Evolutionary conservation across 2,329 filamentous ascomycete genomes (phyloP).

Genomic region (Claviceps digitariae): DNA sequence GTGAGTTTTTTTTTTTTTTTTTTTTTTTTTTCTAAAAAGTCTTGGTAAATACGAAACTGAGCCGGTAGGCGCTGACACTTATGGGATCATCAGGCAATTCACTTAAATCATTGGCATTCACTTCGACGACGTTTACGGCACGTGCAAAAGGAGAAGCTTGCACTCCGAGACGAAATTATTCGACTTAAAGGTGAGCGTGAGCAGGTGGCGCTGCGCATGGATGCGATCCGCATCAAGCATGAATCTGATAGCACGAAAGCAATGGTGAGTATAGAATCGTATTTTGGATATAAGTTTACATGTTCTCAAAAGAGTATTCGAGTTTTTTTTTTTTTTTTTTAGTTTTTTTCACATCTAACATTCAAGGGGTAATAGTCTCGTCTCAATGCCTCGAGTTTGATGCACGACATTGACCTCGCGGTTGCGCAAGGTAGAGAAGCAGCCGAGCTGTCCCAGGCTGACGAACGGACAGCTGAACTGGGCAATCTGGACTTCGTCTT

Average conservation of each 20-base stretch:
- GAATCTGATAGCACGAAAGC: constrained; percentile 39
- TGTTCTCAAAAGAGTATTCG: neutral
- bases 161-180: constrained; percentile 46
- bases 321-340: neutral
- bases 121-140: constrained; percentile 43
- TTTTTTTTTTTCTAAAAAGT: no score
- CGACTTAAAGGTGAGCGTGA: constrained; percentile 45
- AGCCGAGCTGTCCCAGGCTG: constrained; percentile 29
- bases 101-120: constrained; percentile 44
- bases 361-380: constrained; percentile 20
- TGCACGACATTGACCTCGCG: constrained; percentile 50
- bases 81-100: constrained; percentile 31
- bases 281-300: no score
- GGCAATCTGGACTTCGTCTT: constrained; percentile 44
- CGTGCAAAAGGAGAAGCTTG: constrained; percentile 42
- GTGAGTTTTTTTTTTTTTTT: neutral
- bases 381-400: constrained; percentile 40
- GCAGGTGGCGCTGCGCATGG: constrained; percentile 48
- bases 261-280: constrained; percentile 26
- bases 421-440: constrained; percentile 36
- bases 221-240: constrained; percentile 46
- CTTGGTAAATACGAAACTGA: no score
- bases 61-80: neutral
- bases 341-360: neutral
- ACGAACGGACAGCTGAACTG: constrained; percentile 35